A percentile compares a stretch with the other conserved stretches of the same genome.
These are phyloP conservation scores for Waltergamsia citrina DNA, from an alignment of 2,329 filamentous ascomycete species.

Conservation along the genomic window DNA sequence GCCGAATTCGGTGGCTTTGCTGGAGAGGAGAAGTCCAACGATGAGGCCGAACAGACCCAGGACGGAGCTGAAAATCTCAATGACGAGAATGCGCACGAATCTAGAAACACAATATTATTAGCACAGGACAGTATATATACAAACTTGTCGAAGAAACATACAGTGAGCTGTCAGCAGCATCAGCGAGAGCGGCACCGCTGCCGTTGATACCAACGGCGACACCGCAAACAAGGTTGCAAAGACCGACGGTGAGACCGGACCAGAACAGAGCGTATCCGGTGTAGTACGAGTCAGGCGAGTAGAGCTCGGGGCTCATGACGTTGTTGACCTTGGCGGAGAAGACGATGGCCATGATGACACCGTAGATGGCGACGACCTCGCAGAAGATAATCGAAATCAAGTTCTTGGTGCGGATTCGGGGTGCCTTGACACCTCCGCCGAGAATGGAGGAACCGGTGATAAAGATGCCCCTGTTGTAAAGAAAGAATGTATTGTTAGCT, in stretches of 20 bases:
- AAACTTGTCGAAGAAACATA: slow-evolving; percentile 35
- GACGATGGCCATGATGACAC: slow-evolving; percentile 98
- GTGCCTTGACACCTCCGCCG: slow-evolving; percentile 91
- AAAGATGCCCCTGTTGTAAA: slow-evolving; percentile 97
- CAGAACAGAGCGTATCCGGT: slow-evolving; percentile 95
- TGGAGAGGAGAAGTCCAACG: slow-evolving; percentile 78
- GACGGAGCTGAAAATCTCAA: slow-evolving; percentile 98
- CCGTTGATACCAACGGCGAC: slow-evolving; percentile 97
- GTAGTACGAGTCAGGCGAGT: slow-evolving; percentile 76
- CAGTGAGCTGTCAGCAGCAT: slow-evolving; percentile 87
- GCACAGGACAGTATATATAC: slow-evolving; percentile 5
- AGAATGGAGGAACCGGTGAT: slow-evolving; percentile 97
- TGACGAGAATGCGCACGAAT: slow-evolving; percentile 97
- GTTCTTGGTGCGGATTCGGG: slow-evolving; percentile 98
- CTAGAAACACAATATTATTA: slow-evolving; percentile 33
- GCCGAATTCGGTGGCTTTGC: slow-evolving; percentile 74
- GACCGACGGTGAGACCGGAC: slow-evolving; percentile 86
- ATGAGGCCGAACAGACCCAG: slow-evolving; percentile 94
- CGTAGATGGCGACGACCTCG: slow-evolving; percentile 99
- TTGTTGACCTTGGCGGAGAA: slow-evolving; percentile 80
- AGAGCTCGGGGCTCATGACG: slow-evolving; percentile 54
- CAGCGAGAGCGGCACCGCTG: slow-evolving; percentile 88
- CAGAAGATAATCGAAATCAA: slow-evolving; percentile 99
- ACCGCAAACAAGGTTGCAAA: slow-evolving; percentile 94
- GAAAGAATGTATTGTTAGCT: neutral